Evolutionary conservation across 305 asterid species (phyloP).

Genomic region (Euphrasia arctica): DNA sequence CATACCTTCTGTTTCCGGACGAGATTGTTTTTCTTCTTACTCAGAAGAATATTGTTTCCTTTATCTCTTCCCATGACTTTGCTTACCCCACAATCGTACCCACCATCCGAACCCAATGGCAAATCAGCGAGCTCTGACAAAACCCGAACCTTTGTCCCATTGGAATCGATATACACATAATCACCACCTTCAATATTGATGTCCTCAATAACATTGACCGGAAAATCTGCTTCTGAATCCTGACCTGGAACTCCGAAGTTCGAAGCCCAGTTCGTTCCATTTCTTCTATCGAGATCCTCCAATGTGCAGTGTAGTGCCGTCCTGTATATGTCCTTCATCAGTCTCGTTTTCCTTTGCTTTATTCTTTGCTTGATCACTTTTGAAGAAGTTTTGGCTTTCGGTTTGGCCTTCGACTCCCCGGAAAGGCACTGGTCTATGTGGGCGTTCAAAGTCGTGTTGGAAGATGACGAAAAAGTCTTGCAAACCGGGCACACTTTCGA

Average conservation of each 20-base stretch:
- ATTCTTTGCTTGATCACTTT: conserved; percentile 33
- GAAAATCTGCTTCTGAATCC: too few relatives aligned
- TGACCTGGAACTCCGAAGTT: conserved; percentile 25
- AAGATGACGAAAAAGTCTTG: conserved; percentile 85
- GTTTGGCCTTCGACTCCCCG: conserved; percentile 49
- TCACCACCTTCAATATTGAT: conserved; percentile 43
- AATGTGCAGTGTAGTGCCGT: conserved; percentile 71
- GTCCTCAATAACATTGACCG: conserved; percentile 29
- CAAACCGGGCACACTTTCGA: conserved; percentile 97
- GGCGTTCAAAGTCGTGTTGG: conserved; percentile 96
- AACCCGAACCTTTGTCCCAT: conserved; percentile 76
- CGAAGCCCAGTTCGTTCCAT: conserved; percentile 80
- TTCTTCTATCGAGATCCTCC: conserved; percentile 95
- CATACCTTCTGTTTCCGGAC: conserved; percentile 49
- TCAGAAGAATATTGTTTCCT: conserved; percentile 33
- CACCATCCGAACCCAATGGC: conserved; percentile 28
- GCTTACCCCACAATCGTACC: conserved; percentile 31
- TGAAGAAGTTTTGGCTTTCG: conserved; percentile 38
- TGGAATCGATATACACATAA: conserved; percentile 66
- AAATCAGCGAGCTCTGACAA: conserved; percentile 56
- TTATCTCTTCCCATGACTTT: conserved; percentile 39
- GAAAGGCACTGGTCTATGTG: conserved; percentile 97
- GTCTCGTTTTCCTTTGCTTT: conserved; percentile 59
- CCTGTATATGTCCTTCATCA: conserved; percentile 72
- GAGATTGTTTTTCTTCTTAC: conserved; percentile 49